Evolutionary conservation across 192 early-diverging fungal species (phyloP), one percentile per base, ranked within the genome.

Genomic region (Fimicolochytrium jonesii): DNA sequence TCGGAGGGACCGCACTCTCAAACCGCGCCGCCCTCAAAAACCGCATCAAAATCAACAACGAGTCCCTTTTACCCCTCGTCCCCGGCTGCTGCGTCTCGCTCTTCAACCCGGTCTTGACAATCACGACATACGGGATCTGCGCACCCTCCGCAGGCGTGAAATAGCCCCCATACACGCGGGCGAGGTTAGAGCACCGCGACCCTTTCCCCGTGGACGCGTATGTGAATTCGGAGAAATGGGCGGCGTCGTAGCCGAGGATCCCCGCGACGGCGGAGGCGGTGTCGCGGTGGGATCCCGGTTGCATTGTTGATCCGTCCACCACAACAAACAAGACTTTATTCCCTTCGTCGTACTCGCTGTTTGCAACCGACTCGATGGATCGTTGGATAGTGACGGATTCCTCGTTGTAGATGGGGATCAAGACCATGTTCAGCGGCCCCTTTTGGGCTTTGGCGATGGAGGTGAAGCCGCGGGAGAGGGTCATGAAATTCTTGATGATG

Each of bases 371-470:
- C 3, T 58, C 56, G 1, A 58, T 41, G 18, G 56, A 9, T 17
- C 29, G 15, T 28, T 58, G 56, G 18, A 58, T 36, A 13, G 56
- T 58, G 20, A 58, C 56, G 13, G 56, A 11, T 22, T 41, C 33
- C 37, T 58, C 56, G 28, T 58, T 58, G 56, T 58, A 58, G 1
- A 58, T 39, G 0, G 56, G 56, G 56, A 58, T 36, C 9, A 58
- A 43, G 18, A 58, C 13, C 11, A 58, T 30, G n/a, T 30, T 58
- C 18, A 36, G 26, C 18, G 56, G 56, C 25, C 36, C 25, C 7
- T 13, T 55, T 29, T 43, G 5, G 9, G 30, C 32, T 6, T 53
- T 47, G 9, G 11, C 45, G 45, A 10, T 10, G 6, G 45, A 47
- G 7, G 7, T 39, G 37, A 11, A 39, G 20, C 29, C 30, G 11